A percentile compares a stretch with the other conserved stretches of the same genome.
phyloP scores from a whole-genome alignment of 2,329 filamentous ascomycete species.

The Cytospora leucostoma region DNA sequence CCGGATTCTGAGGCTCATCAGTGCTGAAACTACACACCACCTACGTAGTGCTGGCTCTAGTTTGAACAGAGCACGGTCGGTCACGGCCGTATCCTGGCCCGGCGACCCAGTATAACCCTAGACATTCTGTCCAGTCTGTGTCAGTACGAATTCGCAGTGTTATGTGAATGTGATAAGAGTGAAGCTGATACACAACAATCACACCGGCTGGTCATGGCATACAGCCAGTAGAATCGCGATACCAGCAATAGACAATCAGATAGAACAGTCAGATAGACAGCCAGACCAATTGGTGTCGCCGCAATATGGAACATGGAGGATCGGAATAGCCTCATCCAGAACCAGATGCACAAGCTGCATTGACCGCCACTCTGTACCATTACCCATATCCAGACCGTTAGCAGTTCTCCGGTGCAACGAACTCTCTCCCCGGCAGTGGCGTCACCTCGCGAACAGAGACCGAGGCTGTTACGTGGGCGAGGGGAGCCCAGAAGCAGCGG shows the following conservation, averaged over 20 bases:
- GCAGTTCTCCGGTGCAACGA: not conserved
- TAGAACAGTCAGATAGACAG: constrained; percentile 1
- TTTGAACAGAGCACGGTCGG: constrained; percentile 17
- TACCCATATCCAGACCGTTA: not conserved
- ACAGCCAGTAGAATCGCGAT: not conserved
- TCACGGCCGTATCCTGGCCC: not conserved
- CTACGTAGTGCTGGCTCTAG: too few species aligned
- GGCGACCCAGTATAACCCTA: not conserved
- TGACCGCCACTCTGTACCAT: constrained; percentile 21
- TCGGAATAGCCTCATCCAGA: constrained; percentile 18
- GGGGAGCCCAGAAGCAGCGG: constrained; percentile 1
- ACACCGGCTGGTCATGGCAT: not conserved
- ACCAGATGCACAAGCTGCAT: constrained; percentile 5
- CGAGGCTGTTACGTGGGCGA: constrained; percentile 18
- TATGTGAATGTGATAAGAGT: not conserved
- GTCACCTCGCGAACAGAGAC: constrained; percentile 27
- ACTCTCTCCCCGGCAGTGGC: constrained; percentile 19
- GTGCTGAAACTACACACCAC: not conserved
- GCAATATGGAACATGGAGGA: constrained; percentile 6
- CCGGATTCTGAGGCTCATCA: constrained; percentile 21
- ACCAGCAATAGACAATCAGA: not conserved
- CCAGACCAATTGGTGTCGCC: constrained; percentile 23
- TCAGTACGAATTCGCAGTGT: constrained; percentile 10
- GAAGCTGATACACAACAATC: not conserved
- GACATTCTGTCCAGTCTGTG: not conserved